Evolutionary conservation across 129 eudicot species (phyloP).

Genomic region (Arctium minus): DNA sequence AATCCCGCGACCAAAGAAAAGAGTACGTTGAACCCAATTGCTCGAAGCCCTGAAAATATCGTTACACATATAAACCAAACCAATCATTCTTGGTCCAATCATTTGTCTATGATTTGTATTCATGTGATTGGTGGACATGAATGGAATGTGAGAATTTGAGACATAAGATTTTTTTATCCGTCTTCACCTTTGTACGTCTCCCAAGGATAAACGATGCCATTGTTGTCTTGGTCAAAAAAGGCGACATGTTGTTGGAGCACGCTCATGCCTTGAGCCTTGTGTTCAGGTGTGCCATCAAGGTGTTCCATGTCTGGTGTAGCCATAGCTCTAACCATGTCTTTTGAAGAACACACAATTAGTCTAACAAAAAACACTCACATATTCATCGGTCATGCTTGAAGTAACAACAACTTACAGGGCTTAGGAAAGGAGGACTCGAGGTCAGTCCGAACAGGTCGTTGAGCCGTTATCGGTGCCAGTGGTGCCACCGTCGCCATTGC

Average conservation of each 20-base stretch:
- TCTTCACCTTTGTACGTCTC: constrained; percentile 42
- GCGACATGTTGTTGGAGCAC: constrained; percentile 58
- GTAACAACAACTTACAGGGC: constrained; percentile 41
- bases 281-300: constrained; percentile 40
- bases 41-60: constrained; percentile 19
- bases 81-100: background rate
- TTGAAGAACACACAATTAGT: background rate
- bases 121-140: too few species aligned
- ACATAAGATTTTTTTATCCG: too few species aligned
- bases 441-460: constrained; percentile 43
- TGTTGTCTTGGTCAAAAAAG: constrained; percentile 46
- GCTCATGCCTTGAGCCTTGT: constrained; percentile 20
- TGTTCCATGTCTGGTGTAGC: constrained; percentile 39
- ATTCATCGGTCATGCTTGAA: too few species aligned
- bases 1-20: constrained; percentile 38
- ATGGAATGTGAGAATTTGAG: too few species aligned
- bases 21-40: constrained; percentile 46
- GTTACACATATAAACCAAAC: background rate
- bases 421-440: constrained; percentile 47
- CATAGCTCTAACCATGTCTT: constrained; percentile 49
- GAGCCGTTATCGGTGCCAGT: constrained; percentile 36
- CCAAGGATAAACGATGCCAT: constrained; percentile 61
- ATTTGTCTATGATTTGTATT: too few species aligned
- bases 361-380: background rate
- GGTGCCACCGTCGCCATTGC: constrained; percentile 40